A percentile compares a stretch with the other conserved stretches of the same genome.
These are phyloP conservation scores for Petasospora fabianii DNA, from an alignment of 1,139 yeast genomes.

Conservation along the genomic window DNA sequence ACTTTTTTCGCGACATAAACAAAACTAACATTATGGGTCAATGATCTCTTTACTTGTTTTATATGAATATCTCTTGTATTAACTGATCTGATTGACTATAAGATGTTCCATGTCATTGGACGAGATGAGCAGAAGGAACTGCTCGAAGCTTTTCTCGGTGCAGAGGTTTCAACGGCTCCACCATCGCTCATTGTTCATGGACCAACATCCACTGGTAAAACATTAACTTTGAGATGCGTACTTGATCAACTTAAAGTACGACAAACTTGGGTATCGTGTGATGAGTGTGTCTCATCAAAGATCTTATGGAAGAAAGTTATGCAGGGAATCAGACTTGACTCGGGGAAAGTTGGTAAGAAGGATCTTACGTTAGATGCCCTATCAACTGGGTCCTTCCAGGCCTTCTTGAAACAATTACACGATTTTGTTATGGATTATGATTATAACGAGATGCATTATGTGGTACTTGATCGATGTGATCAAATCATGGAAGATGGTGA, in stretches of 20 bases:
- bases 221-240: constrained; percentile 14
- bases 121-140: constrained; percentile 20
- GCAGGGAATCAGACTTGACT: constrained; percentile 14
- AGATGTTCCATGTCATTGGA: too few species aligned
- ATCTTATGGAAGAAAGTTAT: constrained; percentile 21
- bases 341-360: constrained; percentile 8
- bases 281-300: constrained; percentile 24
- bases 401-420: constrained; percentile 41
- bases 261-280: constrained; percentile 21
- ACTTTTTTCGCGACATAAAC: too few species aligned
- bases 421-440: constrained; percentile 36
- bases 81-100: too few species aligned
- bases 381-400: constrained; percentile 45
- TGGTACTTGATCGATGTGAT: constrained; percentile 59
- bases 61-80: too few species aligned
- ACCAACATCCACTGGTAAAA: constrained; percentile 25
- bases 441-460: constrained; percentile 42
- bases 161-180: constrained; percentile 8
- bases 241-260: constrained; percentile 11
- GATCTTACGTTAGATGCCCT: constrained; percentile 23
- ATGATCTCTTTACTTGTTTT: too few species aligned
- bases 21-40: too few species aligned
- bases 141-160: constrained; percentile 16
- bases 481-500: constrained; percentile 47
- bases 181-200: constrained; percentile 17